Conservation (phyloP, 352 stramenopile species). For the Phytophthora pisi region DNA sequence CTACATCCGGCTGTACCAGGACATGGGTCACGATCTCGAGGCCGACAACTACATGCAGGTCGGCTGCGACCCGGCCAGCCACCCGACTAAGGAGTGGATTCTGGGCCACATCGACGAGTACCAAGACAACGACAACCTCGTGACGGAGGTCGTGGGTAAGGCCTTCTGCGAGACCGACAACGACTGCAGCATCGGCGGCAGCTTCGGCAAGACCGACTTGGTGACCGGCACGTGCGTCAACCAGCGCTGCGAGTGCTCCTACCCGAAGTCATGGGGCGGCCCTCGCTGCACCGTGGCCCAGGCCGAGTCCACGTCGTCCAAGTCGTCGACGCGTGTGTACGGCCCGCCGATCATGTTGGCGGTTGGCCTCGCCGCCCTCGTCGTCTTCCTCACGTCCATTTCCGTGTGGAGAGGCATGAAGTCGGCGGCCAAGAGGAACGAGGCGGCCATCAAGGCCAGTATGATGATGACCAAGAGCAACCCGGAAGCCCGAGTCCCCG, state of each 20-base stretch:
- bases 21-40: slow-evolving; percentile 39
- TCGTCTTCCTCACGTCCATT: slow-evolving; percentile 35
- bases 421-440: slow-evolving; percentile 25
- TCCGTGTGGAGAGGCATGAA: slow-evolving; percentile 33
- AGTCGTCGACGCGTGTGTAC: slow-evolving; percentile 36
- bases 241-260: slow-evolving; percentile 52
- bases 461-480: slow-evolving; percentile 29
- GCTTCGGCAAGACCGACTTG: slow-evolving; percentile 29
- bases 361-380: slow-evolving; percentile 25
- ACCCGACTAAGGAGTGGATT: slow-evolving; percentile 55
- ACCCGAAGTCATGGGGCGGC: slow-evolving; percentile 50
- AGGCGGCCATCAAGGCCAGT: slow-evolving; percentile 23
- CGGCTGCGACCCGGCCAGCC: slow-evolving; percentile 43
- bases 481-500: slow-evolving; percentile 6
- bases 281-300: slow-evolving; percentile 59
- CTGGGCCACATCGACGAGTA: slow-evolving; percentile 49
- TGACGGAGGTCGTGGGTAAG: slow-evolving; percentile 40
- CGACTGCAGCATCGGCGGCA: slow-evolving; percentile 52
- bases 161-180: slow-evolving; percentile 49
- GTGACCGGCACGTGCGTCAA: slow-evolving; percentile 51
- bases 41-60: slow-evolving; percentile 43
- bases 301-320: slow-evolving; percentile 25
- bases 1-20: slow-evolving; percentile 89
- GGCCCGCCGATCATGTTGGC: slow-evolving; percentile 40
- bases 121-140: slow-evolving; percentile 49